These are phyloP conservation scores for Boletus subparvulus DNA, from an alignment of 768 basidiomycete genomes.

Conservation along the genomic window DNA sequence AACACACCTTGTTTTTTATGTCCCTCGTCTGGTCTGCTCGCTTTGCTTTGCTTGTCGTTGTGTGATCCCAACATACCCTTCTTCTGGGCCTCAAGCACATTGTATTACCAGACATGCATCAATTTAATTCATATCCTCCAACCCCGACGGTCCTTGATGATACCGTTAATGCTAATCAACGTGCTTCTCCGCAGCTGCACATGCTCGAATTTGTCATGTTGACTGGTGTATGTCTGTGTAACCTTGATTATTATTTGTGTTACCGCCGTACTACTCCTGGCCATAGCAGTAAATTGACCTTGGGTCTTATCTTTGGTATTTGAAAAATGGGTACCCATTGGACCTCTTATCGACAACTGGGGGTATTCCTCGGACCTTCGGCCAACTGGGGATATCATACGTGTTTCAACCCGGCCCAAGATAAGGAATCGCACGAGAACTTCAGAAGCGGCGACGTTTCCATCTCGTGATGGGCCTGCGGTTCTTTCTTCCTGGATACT, in stretches of 20 bases:
- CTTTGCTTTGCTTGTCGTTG: slow-evolving; percentile 29
- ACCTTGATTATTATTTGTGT: neutral
- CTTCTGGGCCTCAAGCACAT: slow-evolving; percentile 27
- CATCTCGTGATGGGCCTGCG: neutral
- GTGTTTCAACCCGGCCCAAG: neutral
- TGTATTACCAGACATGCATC: slow-evolving; percentile 35
- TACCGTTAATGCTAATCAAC: neutral
- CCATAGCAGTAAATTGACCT: too few species aligned
- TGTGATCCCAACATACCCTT: slow-evolving; percentile 26
- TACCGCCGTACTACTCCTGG: neutral
- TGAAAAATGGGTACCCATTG: neutral
- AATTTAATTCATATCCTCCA: slow-evolving; percentile 29
- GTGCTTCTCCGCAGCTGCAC: slow-evolving; percentile 9
- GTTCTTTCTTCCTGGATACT: slow-evolving; percentile 2
- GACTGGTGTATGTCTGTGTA: neutral
- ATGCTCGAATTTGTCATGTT: neutral
- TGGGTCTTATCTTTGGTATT: neutral
- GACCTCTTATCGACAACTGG: neutral
- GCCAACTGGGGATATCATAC: neutral
- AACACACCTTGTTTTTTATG: slow-evolving; percentile 20
- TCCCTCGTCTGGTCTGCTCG: slow-evolving; percentile 27
- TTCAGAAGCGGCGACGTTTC: neutral
- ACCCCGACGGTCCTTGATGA: neutral
- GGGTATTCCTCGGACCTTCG: neutral
- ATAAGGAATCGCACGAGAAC: slow-evolving; percentile 15